phyloP scores from a whole-genome alignment of 2,329 filamentous ascomycete genomes.

The Cercospora zeina region DNA sequence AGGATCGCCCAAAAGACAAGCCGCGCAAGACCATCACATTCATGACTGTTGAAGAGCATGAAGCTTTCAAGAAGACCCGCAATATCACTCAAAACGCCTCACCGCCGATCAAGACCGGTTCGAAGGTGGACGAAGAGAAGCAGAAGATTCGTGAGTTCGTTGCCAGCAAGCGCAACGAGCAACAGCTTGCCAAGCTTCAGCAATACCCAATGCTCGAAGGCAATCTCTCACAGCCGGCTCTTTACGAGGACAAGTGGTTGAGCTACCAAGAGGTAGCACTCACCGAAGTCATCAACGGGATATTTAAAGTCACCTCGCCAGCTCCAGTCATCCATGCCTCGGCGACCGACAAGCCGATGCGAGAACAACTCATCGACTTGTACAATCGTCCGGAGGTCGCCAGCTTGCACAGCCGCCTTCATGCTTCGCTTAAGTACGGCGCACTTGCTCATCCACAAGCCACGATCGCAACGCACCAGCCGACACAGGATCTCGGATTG shows the following conservation, averaged over 20 bases:
- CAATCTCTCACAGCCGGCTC: constrained; percentile 56
- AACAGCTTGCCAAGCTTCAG: constrained; percentile 27
- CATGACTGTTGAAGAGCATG: neutral
- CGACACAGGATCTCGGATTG: constrained; percentile 59
- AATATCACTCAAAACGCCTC: neutral
- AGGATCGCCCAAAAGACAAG: neutral
- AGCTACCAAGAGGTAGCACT: constrained; percentile 62
- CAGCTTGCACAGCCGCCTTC: constrained; percentile 57
- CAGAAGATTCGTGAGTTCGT: constrained; percentile 24
- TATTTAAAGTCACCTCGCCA: constrained; percentile 50
- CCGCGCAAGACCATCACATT: constrained; percentile 4
- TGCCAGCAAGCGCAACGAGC: constrained; percentile 22
- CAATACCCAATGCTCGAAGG: constrained; percentile 56
- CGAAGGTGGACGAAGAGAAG: constrained; percentile 13
- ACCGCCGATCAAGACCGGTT: neutral
- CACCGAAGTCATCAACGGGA: constrained; percentile 59
- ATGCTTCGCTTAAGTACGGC: constrained; percentile 60
- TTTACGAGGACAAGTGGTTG: constrained; percentile 66
- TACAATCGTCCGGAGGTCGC: constrained; percentile 57
- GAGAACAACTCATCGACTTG: constrained; percentile 52
- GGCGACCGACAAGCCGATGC: constrained; percentile 37
- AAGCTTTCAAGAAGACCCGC: neutral
- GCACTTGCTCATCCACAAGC: constrained; percentile 59
- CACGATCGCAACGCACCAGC: constrained; percentile 47
- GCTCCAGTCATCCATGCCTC: neutral